Evolutionary conservation across 1,139 yeast species (phyloP), one percentile per base, ranked within the genome.

Genomic region (Saccharomyces hybrid): DNA sequence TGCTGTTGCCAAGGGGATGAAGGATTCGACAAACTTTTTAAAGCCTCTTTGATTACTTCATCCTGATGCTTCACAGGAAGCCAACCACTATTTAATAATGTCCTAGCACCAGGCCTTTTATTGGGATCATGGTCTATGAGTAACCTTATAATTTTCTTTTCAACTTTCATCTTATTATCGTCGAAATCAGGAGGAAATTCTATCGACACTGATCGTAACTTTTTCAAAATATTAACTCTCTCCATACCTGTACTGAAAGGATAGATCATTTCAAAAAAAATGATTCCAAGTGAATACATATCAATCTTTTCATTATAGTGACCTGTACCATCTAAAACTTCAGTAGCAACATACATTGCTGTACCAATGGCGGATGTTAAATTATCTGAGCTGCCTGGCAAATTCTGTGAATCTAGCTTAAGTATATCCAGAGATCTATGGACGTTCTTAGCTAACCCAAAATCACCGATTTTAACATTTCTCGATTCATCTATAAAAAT

Each of bases 1-100:
- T 89, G 96, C 60, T 84, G 88, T 62, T 91, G 93, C 96, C 96
- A 89, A 0, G 96, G 93, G 0, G 97, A 88, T 0, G 95, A 84
- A 0, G 96, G 95, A 66, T 89, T 93, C 0, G 95, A 87, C 58
- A 93, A 73, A 32, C 93, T 87, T 59, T 84, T 83, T 58, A 95
- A 74, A 0, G 97, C 97, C 65, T 90, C 96, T 64, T 88, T 86
- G 56, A 93, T 86, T 9, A 89, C 81, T 65, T 87, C 89, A 65
- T 93, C 98, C 63, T 91, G 95, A 60, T 88, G 93, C 54, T 88
- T 90, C 0, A 88, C 88, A 0, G 97, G 96, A 38, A 93, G 74
- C 70, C 85, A 75, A 0, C 96, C 96, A 57, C 96, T 88, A 56
- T 83, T 83, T 47, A 93, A 72, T 41, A 95, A 70, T 50, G 82